These are phyloP conservation scores for Zygosaccharomyces bisporus DNA, from an alignment of 805 yeast genomes.

Conservation along the genomic window DNA sequence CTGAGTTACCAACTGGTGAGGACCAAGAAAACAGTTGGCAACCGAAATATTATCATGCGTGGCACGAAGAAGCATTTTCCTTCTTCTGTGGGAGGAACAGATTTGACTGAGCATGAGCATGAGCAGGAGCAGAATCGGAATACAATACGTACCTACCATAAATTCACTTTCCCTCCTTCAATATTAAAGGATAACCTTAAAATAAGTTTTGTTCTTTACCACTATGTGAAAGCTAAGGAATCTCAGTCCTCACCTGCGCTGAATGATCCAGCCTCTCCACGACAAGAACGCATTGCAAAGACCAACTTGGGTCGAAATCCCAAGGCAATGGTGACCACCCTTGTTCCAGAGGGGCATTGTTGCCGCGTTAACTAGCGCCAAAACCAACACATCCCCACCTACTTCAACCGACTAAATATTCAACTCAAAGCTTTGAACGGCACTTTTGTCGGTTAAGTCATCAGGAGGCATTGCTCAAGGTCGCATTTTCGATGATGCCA, in stretches of 20 bases:
- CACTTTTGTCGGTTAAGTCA: constrained; percentile 94
- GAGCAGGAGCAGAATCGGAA: constrained; percentile 80
- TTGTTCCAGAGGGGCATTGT: too few relatives aligned
- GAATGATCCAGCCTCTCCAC: constrained; percentile 68
- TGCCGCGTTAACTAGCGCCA: too few relatives aligned
- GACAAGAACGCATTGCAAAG: constrained; percentile 77
- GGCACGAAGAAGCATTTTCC: too few relatives aligned
- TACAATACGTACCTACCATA: constrained; percentile 77
- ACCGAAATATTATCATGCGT: too few relatives aligned
- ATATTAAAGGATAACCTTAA: constrained; percentile 90
- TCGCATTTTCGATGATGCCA: constrained; percentile 53
- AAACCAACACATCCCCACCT: constrained; percentile 63
- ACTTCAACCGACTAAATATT: constrained; percentile 63
- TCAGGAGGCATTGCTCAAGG: constrained; percentile 83
- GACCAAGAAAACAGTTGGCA: too few relatives aligned
- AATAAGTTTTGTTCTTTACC: constrained; percentile 74
- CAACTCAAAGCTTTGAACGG: constrained; percentile 99
- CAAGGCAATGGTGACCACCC: too few relatives aligned
- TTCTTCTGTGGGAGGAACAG: too few relatives aligned
- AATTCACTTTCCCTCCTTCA: constrained; percentile 96
- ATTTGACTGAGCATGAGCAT: too few relatives aligned
- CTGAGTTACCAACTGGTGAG: too few relatives aligned
- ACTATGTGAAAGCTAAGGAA: constrained; percentile 94
- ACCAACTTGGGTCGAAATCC: constrained; percentile 46
- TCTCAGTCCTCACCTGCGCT: constrained; percentile 95